phyloP scores from a whole-genome alignment of 345 rosid species.

The Eucalyptus paniculata region DNA sequence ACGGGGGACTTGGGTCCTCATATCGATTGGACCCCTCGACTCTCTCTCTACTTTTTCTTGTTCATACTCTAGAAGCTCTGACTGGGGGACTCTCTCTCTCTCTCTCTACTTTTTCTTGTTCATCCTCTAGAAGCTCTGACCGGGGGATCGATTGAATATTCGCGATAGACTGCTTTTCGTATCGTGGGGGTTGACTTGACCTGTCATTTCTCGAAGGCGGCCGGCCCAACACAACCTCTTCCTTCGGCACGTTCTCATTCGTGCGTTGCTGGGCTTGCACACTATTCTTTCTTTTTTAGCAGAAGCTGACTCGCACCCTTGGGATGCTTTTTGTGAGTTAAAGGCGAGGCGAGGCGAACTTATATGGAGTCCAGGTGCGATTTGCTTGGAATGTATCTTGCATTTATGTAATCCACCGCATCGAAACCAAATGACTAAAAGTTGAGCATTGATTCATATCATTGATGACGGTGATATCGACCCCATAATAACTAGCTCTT shows the following conservation, averaged over 20 bases:
- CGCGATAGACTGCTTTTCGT: neutral
- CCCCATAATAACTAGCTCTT: neutral
- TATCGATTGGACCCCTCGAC: neutral
- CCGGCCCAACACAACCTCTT: neutral
- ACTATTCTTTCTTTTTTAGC: neutral
- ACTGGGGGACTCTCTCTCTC: neutral
- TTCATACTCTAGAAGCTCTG: neutral
- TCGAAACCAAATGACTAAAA: neutral
- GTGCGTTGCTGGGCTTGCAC: neutral
- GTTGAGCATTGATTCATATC: neutral
- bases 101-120: no score
- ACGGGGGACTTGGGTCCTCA: neutral
- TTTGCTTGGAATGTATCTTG: neutral
- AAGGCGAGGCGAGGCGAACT: neutral
- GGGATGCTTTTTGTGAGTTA: neutral
- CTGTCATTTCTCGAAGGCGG: neutral
- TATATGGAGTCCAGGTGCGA: neutral
- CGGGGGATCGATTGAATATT: neutral
- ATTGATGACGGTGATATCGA: neutral
- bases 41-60: no score
- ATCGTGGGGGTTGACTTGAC: neutral
- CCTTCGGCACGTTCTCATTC: neutral
- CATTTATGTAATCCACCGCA: neutral
- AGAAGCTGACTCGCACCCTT: neutral
- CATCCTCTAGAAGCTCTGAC: neutral